Percentiles rank a stretch among this genome's conserved stretches.
phyloP scores from a whole-genome alignment of 306 rosid genomes.

The Cicer yamashitae region DNA sequence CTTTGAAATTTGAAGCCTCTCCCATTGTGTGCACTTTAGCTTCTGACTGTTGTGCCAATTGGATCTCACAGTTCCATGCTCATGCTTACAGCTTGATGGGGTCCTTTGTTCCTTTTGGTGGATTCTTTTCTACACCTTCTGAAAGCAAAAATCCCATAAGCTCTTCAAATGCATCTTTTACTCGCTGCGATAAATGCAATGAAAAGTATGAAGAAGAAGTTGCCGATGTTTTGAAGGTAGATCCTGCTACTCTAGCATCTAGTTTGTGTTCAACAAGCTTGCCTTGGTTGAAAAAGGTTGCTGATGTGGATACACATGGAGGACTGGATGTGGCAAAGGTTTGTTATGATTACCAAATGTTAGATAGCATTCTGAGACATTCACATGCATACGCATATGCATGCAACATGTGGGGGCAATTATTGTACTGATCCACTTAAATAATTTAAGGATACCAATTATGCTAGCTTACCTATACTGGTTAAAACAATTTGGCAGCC shows the following conservation, averaged over 20 bases:
- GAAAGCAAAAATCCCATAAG: constrained; percentile 57
- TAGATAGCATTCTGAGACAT: constrained; percentile 26
- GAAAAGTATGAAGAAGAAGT: constrained; percentile 83
- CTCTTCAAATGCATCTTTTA: constrained; percentile 53
- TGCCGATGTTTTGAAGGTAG: constrained; percentile 62
- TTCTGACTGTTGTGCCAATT: constrained; percentile 61
- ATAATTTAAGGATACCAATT: constrained; percentile 14
- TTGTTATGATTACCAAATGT: constrained; percentile 49
- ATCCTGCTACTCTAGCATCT: constrained; percentile 49
- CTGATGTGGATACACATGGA: constrained; percentile 52
- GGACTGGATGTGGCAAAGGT: constrained; percentile 70
- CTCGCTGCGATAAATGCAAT: constrained; percentile 69
- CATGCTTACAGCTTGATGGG: constrained; percentile 95
- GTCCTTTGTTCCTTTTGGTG: constrained; percentile 96
- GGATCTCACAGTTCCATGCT: constrained; percentile 81
- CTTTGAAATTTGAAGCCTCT: constrained; percentile 31
- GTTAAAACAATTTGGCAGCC: constrained; percentile 11
- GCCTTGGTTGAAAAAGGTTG: constrained; percentile 61
- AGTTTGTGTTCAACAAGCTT: constrained; percentile 53
- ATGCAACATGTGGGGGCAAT: constrained; percentile 38
- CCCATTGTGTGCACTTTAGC: constrained; percentile 45
- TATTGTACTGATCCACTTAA: constrained; percentile 3
- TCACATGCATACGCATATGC: constrained; percentile 34
- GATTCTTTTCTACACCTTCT: constrained; percentile 75
- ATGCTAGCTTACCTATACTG: background rate